Percentiles rank a stretch among this genome's conserved stretches.
Conservation (phyloP, 2,329 filamentous ascomycete genomes). For the Ceratocystis ficicola region DNA sequence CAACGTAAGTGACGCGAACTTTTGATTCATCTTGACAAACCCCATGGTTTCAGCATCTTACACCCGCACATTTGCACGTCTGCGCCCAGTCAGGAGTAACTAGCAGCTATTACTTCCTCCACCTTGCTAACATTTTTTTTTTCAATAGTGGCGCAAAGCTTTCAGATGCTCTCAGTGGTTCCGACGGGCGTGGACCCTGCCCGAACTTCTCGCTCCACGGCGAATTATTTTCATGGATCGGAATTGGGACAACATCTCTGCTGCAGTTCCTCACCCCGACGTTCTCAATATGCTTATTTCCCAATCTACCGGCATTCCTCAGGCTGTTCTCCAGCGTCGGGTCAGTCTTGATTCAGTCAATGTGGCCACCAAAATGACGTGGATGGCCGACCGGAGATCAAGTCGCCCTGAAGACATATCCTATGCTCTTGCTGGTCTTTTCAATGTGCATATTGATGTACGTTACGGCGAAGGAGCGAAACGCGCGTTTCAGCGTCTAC, state of each 20-base stretch:
- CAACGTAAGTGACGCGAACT: conserved; percentile 12
- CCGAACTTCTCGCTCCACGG: conserved; percentile 22
- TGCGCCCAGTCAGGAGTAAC: too few species aligned
- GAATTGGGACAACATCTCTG: conserved; percentile 21
- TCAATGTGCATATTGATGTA: conserved; percentile 28
- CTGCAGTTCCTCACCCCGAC: background rate
- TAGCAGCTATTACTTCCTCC: background rate
- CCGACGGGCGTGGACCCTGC: conserved; percentile 22
- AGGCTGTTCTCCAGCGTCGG: conserved; percentile 1
- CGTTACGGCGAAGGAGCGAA: conserved; percentile 29
- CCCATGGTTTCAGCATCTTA: too few species aligned
- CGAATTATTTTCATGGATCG: conserved; percentile 16
- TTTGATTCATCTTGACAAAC: too few species aligned
- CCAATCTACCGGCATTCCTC: conserved; percentile 14
- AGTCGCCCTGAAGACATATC: conserved; percentile 27
- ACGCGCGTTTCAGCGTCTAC: conserved; percentile 27
- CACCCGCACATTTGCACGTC: too few species aligned
- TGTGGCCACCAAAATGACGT: conserved; percentile 27
- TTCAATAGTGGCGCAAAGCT: conserved; percentile 15
- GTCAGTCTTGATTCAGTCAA: conserved; percentile 3
- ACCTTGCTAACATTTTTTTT: background rate
- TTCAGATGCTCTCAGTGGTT: conserved; percentile 23
- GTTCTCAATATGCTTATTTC: conserved; percentile 12
- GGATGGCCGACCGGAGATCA: conserved; percentile 27
- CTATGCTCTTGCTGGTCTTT: conserved; percentile 29